These are phyloP conservation scores for Paratinospora sagittata DNA, from an alignment of 164 flowering plant species.

Conservation along the genomic window DNA sequence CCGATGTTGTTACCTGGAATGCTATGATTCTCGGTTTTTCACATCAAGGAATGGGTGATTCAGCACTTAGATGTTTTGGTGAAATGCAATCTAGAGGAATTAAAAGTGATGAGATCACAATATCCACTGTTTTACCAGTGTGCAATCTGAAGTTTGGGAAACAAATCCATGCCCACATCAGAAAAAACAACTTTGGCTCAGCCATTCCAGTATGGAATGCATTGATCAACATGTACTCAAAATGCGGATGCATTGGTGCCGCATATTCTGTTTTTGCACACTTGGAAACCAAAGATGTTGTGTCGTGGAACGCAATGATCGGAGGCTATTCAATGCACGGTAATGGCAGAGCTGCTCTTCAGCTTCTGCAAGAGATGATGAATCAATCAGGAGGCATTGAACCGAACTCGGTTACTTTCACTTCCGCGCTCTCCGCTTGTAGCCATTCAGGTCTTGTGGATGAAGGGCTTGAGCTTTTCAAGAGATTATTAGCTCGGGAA, in stretches of 20 bases:
- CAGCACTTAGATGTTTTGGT: constrained; percentile 33
- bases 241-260: constrained; percentile 34
- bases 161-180: constrained; percentile 42
- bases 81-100: constrained; percentile 36
- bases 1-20: constrained; percentile 53
- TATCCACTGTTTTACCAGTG: constrained; percentile 39
- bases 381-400: constrained; percentile 21
- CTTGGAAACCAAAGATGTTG: constrained; percentile 34
- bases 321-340: constrained; percentile 46
- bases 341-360: constrained; percentile 36
- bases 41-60: constrained; percentile 25
- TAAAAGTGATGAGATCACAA: constrained; percentile 31
- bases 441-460: constrained; percentile 58
- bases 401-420: constrained; percentile 45
- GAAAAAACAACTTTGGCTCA: constrained; percentile 19
- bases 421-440: constrained; percentile 49
- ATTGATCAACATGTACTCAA: constrained; percentile 47
- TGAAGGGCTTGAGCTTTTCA: constrained; percentile 44
- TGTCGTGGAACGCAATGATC: no score
- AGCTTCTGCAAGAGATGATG: constrained; percentile 37
- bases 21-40: constrained; percentile 44
- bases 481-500: constrained; percentile 27
- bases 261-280: constrained; percentile 33
- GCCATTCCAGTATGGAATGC: constrained; percentile 36
- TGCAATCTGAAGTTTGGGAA: constrained; percentile 40